Evolutionary conservation across 257 asterid genomes (phyloP).

Genomic region (Capsicum rhomboideum): DNA sequence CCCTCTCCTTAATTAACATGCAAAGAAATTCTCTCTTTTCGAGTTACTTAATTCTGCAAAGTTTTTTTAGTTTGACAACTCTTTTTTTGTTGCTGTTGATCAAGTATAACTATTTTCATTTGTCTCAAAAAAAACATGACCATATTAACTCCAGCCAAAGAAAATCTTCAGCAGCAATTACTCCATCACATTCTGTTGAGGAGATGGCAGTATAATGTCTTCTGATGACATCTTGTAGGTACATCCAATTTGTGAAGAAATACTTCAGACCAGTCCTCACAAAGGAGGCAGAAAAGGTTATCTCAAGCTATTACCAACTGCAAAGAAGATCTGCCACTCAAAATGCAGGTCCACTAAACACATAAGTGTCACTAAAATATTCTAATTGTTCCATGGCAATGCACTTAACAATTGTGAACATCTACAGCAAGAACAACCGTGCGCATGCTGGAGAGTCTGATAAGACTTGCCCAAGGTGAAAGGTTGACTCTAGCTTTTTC

Average conservation of each 20-base stretch:
- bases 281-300: slow-evolving; percentile 84
- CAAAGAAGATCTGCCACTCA: slow-evolving; percentile 94
- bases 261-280: slow-evolving; percentile 83
- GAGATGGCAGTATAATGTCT: background rate
- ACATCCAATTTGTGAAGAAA: slow-evolving; percentile 74
- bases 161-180: background rate
- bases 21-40: background rate
- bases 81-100: background rate
- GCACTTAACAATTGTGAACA: slow-evolving; percentile 11
- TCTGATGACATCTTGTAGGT: slow-evolving; percentile 38
- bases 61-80: background rate
- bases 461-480: slow-evolving; percentile 96
- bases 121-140: background rate
- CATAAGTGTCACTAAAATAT: background rate
- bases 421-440: slow-evolving; percentile 91
- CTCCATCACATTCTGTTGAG: background rate
- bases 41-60: background rate
- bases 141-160: background rate
- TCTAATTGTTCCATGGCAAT: background rate
- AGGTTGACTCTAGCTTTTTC: slow-evolving; percentile 1
- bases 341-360: slow-evolving; percentile 67
- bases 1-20: background rate
- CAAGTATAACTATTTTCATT: background rate
- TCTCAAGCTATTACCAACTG: slow-evolving; percentile 95
- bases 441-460: slow-evolving; percentile 97